Evolutionary conservation across 345 rosid genomes (phyloP).

Genomic region (Hypericum perforatum): DNA sequence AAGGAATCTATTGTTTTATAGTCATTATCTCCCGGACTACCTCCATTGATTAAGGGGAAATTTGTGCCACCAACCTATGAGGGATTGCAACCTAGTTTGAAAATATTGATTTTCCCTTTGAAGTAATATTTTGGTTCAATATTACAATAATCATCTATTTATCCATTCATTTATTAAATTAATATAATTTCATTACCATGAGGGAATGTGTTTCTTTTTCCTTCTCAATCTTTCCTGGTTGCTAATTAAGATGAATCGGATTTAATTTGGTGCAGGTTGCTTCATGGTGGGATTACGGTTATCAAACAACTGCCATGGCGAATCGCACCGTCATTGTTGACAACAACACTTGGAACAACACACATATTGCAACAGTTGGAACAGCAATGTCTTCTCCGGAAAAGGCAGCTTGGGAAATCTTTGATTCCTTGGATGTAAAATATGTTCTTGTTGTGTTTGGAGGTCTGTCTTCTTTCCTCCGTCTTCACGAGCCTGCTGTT

Average conservation of each 20-base stretch:
- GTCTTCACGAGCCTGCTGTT: neutral
- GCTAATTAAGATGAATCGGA: neutral
- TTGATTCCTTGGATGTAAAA: slow-evolving; percentile 93
- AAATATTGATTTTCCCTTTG: no score
- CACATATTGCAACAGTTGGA: slow-evolving; percentile 99
- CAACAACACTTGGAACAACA: slow-evolving; percentile 98
- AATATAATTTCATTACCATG: no score
- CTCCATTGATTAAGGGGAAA: no score
- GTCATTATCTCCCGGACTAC: no score
- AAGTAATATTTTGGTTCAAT: no score
- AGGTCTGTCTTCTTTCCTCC: slow-evolving; percentile 39
- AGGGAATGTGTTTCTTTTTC: no score
- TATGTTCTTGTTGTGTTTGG: slow-evolving; percentile 97
- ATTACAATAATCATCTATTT: no score
- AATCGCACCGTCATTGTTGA: slow-evolving; percentile 97
- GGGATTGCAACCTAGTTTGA: no score
- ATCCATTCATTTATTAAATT: no score
- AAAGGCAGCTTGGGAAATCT: slow-evolving; percentile 98
- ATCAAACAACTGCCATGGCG: slow-evolving; percentile 99
- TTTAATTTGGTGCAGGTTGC: slow-evolving; percentile 57
- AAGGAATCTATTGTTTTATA: no score
- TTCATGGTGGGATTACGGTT: slow-evolving; percentile 99
- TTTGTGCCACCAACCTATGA: no score
- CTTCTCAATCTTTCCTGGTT: no score
- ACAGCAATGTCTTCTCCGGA: slow-evolving; percentile 99